Percentiles rank a stretch among this genome's conserved stretches.
Evolutionary conservation across 495 filamentous ascomycete species (phyloP).

Genomic region (Staphylotrichum longicolle): DNA sequence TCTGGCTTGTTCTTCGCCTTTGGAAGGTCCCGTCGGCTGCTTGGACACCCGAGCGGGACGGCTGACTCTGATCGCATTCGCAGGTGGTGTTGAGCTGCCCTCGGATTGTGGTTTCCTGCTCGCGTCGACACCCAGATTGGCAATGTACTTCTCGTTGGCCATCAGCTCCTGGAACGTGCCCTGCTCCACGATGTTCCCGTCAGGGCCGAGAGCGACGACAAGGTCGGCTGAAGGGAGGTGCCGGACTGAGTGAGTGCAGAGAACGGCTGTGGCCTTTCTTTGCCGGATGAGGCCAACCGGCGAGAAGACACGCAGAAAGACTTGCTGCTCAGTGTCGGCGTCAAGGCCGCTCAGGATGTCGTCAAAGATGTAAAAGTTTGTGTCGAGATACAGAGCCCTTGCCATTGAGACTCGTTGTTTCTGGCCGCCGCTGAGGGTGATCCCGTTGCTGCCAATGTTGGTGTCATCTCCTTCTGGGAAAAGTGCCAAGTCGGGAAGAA

Average conservation of each 20-base stretch:
- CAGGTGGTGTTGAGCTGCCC: neutral
- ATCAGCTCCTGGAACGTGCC: slow-evolving; percentile 30
- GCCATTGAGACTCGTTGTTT: slow-evolving; percentile 55
- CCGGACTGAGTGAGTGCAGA: slow-evolving; percentile 30
- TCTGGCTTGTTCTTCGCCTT: slow-evolving; percentile 10
- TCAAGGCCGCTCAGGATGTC: slow-evolving; percentile 64
- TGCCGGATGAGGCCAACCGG: slow-evolving; percentile 28
- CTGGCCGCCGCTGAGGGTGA: slow-evolving; percentile 64
- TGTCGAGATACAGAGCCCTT: slow-evolving; percentile 37
- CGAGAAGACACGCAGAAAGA: slow-evolving; percentile 55
- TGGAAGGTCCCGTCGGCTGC: neutral
- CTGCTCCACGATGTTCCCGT: slow-evolving; percentile 30
- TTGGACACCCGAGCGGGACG: neutral
- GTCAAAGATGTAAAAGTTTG: slow-evolving; percentile 35
- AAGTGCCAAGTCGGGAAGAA: slow-evolving; percentile 54
- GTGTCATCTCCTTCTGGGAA: slow-evolving; percentile 49
- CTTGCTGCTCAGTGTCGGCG: slow-evolving; percentile 56
- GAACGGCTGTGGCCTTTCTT: slow-evolving; percentile 26
- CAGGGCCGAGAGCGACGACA: slow-evolving; percentile 35
- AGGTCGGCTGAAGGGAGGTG: slow-evolving; percentile 54
- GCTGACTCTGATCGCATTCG: neutral
- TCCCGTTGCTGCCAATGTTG: slow-evolving; percentile 61
- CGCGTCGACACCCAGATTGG: slow-evolving; percentile 21
- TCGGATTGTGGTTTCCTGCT: slow-evolving; percentile 6
- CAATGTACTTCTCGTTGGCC: slow-evolving; percentile 28